Evolutionary conservation across 148 eudicot species (phyloP), one percentile per base, ranked within the genome.

Genomic region (Nepenthes mirabilis): DNA sequence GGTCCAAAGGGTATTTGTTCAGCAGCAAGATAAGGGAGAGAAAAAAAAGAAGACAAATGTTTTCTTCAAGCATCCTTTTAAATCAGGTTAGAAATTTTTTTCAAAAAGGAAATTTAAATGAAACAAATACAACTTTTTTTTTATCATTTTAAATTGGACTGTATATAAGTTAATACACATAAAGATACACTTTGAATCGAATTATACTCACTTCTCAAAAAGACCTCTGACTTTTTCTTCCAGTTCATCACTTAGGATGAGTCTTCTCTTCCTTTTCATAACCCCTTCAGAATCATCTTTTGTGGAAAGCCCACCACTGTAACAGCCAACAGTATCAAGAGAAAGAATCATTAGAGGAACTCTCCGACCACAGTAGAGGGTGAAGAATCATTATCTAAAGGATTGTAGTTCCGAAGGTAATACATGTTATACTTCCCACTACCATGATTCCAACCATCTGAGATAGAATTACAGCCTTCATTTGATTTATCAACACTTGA

Each of bases 141-240:
- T 23, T 23, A 23, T 49, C 52, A 49, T 49, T 40, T 23, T 23
- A 23, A 23, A 23, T 23, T 40, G 45, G 23, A 40, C 45, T 40
- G 52, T 49, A 11, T 49, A 10, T 2, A 12, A 49, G 52, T 11
- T 49, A 10, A 49, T 49, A 10, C 2, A 6, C 48, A 45, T 5
- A 45, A 49, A 10, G 12, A 10, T 49, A 11, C 52, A 49, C 14
- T 49, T 5, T 10, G 36, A 32, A 56, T 52, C 59, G 35, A 43
- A 67, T 11, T 55, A 52, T 14, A 77, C 91, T 61, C 75, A 87
- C 97, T 72, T 81, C 59, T 91, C 88, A 68, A 74, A 82, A 37
- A 88, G 84, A 57, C 65, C 69, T 71, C 71, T 79, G 32, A 85
- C 64, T 68, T 73, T 74, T 62, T 73, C 79, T 62, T 79, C 84